Evolutionary conservation across 345 rosid genomes (phyloP).

Genomic region (Camelina hispida): DNA sequence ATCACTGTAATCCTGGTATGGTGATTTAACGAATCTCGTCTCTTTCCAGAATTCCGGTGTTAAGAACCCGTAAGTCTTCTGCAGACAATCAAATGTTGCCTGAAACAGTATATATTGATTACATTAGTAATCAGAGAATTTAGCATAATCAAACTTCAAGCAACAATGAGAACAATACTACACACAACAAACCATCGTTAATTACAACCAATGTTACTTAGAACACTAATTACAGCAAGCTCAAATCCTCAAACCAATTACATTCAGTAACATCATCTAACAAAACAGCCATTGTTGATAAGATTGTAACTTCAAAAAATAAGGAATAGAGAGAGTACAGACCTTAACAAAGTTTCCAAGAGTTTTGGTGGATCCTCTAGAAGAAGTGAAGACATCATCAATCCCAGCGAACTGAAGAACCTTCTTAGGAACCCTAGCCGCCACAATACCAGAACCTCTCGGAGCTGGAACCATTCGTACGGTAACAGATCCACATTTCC

Average conservation of each 20-base stretch:
- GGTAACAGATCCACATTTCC: conserved; percentile 73
- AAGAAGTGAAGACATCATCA: conserved; percentile 73
- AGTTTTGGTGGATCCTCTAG: conserved; percentile 71
- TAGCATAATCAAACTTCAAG: background rate
- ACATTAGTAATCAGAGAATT: too few species aligned
- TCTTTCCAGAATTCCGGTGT: conserved; percentile 41
- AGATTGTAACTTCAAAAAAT: too few species aligned
- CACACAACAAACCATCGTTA: background rate
- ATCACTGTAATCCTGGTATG: conserved; percentile 29
- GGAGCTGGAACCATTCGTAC: conserved; percentile 88
- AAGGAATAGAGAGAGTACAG: background rate
- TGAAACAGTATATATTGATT: background rate
- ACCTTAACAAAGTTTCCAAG: conserved; percentile 83
- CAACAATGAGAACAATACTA: background rate
- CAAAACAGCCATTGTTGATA: background rate
- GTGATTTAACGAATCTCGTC: conserved; percentile 26
- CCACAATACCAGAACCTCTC: conserved; percentile 76
- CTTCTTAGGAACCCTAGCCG: conserved; percentile 81
- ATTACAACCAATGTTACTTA: background rate
- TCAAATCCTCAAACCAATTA: background rate
- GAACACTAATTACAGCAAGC: background rate
- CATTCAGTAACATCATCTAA: background rate
- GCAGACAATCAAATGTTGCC: conserved; percentile 38
- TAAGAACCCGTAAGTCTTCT: conserved; percentile 32
- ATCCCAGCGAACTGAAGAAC: conserved; percentile 78